Conservation (phyloP, 257 asterid species). For the Datura wrightii region DNA sequence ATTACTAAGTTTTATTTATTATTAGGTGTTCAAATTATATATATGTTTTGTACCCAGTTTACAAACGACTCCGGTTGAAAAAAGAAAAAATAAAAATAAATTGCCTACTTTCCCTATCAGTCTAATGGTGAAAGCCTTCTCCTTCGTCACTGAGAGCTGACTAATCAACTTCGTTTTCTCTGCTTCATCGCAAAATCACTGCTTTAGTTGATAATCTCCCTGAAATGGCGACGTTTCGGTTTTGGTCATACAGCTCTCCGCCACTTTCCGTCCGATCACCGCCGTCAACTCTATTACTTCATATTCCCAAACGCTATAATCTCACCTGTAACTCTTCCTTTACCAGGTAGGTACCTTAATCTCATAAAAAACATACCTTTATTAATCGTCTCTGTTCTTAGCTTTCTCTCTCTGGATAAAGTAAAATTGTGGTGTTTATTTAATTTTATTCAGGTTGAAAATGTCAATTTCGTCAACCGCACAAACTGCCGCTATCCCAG, state of each 20-base stretch:
- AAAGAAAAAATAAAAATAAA: background rate
- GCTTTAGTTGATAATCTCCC: background rate
- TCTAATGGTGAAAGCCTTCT: background rate
- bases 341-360: background rate
- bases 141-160: background rate
- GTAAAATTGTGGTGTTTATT: background rate
- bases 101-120: background rate
- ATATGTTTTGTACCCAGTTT: too few relatives aligned
- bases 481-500: background rate
- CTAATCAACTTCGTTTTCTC: background rate
- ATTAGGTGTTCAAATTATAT: too few relatives aligned
- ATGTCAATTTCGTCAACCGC: slow-evolving; percentile 23
- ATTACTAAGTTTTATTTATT: too few relatives aligned
- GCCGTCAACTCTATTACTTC: background rate
- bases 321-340: background rate
- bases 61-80: too few relatives aligned
- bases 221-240: background rate
- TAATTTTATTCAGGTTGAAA: slow-evolving; percentile 7
- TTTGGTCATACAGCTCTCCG: background rate
- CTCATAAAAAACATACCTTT: background rate
- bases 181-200: background rate
- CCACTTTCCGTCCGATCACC: background rate
- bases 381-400: too few relatives aligned
- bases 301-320: background rate
- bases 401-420: background rate